Percentiles rank a stretch among this genome's conserved stretches.
Conservation (phyloP, 2,329 filamentous ascomycete species). For the Aspergillus sp. region DNA sequence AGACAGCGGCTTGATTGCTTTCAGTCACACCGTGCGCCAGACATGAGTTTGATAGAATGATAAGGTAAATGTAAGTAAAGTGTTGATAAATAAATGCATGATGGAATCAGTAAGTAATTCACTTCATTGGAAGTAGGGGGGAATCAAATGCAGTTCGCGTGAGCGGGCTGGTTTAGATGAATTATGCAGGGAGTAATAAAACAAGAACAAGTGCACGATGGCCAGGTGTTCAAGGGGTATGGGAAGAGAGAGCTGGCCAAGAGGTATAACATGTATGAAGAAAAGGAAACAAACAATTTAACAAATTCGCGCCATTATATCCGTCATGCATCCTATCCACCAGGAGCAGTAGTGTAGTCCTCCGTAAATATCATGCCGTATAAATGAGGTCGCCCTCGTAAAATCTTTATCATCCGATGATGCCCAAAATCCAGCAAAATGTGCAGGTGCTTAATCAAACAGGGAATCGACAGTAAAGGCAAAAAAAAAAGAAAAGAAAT, state of each 20-base stretch:
- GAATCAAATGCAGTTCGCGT: slow-evolving; percentile 16
- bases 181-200: not conserved
- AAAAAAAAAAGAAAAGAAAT: slow-evolving; percentile 15
- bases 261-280: not conserved
- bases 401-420: slow-evolving; percentile 17
- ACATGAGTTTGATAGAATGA: not conserved
- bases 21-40: not conserved
- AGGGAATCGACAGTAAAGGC: slow-evolving; percentile 12
- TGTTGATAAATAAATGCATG: not conserved
- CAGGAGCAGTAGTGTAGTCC: slow-evolving; percentile 3
- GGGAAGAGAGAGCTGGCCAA: not conserved
- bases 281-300: slow-evolving; percentile 8
- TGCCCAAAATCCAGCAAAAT: slow-evolving; percentile 9
- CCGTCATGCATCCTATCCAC: slow-evolving; percentile 5
- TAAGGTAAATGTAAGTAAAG: not conserved
- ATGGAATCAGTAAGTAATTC: not conserved
- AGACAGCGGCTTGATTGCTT: not conserved
- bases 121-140: not conserved
- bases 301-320: not conserved
- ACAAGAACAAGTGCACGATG: not conserved
- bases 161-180: slow-evolving; percentile 16
- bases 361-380: slow-evolving; percentile 9
- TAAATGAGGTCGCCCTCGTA: slow-evolving; percentile 23
- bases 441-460: slow-evolving; percentile 16
- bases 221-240: not conserved